Conservation (phyloP, 768 basidiomycete genomes). For the Phaeotremella skinneri region DNA sequence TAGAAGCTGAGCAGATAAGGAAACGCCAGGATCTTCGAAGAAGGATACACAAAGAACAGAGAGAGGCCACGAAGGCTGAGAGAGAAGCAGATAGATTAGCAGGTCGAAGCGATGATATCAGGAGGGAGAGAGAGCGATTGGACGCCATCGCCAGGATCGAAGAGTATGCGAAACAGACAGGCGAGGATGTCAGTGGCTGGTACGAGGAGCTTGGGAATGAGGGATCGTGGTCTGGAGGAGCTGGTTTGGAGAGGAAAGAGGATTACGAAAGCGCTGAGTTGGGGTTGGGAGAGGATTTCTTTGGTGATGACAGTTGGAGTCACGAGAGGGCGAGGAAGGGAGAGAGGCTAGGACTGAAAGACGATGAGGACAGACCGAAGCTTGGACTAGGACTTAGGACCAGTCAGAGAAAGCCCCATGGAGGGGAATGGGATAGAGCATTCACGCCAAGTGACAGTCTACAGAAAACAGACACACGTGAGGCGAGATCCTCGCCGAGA, state of each 20-base stretch:
- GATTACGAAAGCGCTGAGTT: neutral
- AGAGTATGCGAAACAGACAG: constrained; percentile 28
- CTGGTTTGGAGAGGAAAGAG: neutral
- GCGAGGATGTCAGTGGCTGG: constrained; percentile 33
- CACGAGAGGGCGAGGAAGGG: neutral
- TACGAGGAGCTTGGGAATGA: constrained; percentile 23
- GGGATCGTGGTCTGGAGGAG: constrained; percentile 5
- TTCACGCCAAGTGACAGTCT: no score
- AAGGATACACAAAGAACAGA: constrained; percentile 22
- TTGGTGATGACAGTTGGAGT: neutral
- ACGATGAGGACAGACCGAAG: neutral
- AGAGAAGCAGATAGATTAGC: constrained; percentile 9
- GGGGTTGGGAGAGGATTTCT: neutral
- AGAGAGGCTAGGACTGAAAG: neutral
- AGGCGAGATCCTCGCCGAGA: no score
- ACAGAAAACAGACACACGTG: no score
- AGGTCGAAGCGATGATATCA: constrained; percentile 15
- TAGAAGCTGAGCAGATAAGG: constrained; percentile 24
- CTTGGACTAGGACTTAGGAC: neutral
- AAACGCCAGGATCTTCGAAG: constrained; percentile 18
- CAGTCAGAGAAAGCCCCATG: no score
- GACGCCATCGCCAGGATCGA: constrained; percentile 24
- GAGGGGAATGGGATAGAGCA: no score
- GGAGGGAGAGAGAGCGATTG: constrained; percentile 20
- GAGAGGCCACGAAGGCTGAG: constrained; percentile 16